These are phyloP conservation scores for Climacium dendroides DNA, from an alignment of 225 moss, liverwort and hornwort genomes.

Conservation along the genomic window DNA sequence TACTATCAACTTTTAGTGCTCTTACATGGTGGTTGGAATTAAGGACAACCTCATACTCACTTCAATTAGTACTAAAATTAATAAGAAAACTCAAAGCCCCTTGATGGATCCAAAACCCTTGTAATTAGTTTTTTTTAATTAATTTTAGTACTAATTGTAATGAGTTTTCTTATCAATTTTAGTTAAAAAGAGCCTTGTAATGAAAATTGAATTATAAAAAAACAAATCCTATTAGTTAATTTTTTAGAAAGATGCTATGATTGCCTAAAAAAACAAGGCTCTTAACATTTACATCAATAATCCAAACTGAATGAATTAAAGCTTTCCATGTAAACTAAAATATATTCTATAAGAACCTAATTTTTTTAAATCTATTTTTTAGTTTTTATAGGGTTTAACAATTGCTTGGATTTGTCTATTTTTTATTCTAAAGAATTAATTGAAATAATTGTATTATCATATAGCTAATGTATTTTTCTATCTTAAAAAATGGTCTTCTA, in stretches of 20 bases:
- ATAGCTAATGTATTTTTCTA: background rate
- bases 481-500: background rate
- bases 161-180: no score
- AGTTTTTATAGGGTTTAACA: background rate
- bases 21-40: no score
- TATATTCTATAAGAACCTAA: background rate
- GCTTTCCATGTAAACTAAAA: background rate
- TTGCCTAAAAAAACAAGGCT: background rate
- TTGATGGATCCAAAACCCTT: no score
- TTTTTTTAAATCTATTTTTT: background rate
- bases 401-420: background rate
- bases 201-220: background rate
- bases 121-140: no score
- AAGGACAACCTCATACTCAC: no score
- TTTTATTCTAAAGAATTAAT: background rate
- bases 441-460: background rate
- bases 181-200: no score
- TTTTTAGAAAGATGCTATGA: background rate
- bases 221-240: background rate
- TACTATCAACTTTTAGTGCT: no score
- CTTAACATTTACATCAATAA: background rate
- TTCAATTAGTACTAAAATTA: no score
- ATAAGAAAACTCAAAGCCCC: no score
- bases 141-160: no score
- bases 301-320: background rate